phyloP scores from a whole-genome alignment of 2,329 filamentous ascomycete species.

The Aspergillus sp. region DNA sequence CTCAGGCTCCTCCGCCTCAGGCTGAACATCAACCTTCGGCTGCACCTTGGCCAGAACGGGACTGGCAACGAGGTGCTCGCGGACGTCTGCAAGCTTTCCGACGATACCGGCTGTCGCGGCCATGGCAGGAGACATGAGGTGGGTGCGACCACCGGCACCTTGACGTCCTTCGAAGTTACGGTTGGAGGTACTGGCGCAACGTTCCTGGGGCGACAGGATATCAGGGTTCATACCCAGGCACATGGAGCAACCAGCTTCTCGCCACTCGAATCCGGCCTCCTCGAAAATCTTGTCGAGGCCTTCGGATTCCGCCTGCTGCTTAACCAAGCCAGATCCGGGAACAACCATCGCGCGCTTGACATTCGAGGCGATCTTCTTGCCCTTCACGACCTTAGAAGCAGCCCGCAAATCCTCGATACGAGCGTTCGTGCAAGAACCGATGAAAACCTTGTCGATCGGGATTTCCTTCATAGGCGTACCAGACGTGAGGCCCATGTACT shows the following conservation, averaged over 20 bases:
- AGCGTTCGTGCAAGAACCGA: conserved; percentile 96
- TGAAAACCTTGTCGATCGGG: conserved; percentile 90
- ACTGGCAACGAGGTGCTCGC: conserved; percentile 64
- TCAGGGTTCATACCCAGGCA: conserved; percentile 99
- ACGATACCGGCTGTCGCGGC: conserved; percentile 86
- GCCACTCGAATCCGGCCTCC: conserved; percentile 95
- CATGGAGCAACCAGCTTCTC: conserved; percentile 98
- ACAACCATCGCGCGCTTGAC: conserved; percentile 96
- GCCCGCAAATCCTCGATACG: conserved; percentile 92
- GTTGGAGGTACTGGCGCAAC: conserved; percentile 94
- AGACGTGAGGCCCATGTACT: conserved; percentile 92
- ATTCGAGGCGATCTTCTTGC: conserved; percentile 81
- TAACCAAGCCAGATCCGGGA: conserved; percentile 90
- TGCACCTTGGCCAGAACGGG: conserved; percentile 51
- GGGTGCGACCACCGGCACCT: conserved; percentile 85
- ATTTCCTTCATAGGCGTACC: conserved; percentile 94
- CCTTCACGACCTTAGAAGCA: conserved; percentile 81
- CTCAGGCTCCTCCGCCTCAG: conserved; percentile 58
- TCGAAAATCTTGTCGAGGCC: conserved; percentile 89
- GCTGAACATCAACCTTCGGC: conserved; percentile 60
- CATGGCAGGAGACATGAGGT: conserved; percentile 97
- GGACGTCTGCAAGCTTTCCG: conserved; percentile 88
- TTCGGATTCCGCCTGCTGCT: conserved; percentile 85
- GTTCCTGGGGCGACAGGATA: conserved; percentile 86
- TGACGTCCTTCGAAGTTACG: conserved; percentile 97